A percentile compares a stretch with the other conserved stretches of the same genome.
phyloP scores from a whole-genome alignment of 2,329 filamentous ascomycete species.

The Xylaria sp. region DNA sequence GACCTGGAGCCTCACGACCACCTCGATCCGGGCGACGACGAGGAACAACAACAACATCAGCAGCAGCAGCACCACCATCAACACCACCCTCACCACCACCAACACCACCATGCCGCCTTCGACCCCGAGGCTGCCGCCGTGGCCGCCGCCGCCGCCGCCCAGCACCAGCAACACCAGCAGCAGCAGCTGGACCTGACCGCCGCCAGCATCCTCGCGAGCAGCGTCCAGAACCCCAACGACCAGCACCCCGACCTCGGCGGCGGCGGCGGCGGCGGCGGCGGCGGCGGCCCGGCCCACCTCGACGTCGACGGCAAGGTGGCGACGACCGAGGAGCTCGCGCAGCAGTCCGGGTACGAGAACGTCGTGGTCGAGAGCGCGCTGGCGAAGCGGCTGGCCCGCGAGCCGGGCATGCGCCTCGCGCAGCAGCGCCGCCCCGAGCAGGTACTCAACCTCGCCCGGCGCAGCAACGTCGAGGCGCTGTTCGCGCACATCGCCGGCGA shows the following conservation, averaged over 20 bases:
- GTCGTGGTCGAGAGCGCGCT: slow-evolving; percentile 57
- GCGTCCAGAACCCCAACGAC: slow-evolving; percentile 35
- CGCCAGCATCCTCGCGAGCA: slow-evolving; percentile 37
- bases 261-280: slow-evolving; percentile 26
- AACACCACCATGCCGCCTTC: slow-evolving; percentile 30
- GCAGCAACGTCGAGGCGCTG: slow-evolving; percentile 63
- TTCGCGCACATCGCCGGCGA: slow-evolving; percentile 60
- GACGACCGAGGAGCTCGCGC: slow-evolving; percentile 52
- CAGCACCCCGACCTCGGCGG: slow-evolving; percentile 36
- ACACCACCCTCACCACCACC: slow-evolving; percentile 24
- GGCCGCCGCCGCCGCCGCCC: slow-evolving; percentile 39
- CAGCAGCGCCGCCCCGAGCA: slow-evolving; percentile 58
- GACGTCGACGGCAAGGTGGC: slow-evolving; percentile 27
- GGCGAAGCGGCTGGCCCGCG: slow-evolving; percentile 55
- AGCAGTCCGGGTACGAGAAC: slow-evolving; percentile 48
- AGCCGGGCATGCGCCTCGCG: slow-evolving; percentile 52
- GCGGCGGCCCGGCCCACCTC: no score
- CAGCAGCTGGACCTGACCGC: slow-evolving; percentile 38
- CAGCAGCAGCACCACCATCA: slow-evolving; percentile 30
- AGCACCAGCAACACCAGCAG: slow-evolving; percentile 36
- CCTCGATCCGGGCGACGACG: slow-evolving; percentile 17
- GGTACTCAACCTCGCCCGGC: slow-evolving; percentile 56
- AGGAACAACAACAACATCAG: slow-evolving; percentile 22
- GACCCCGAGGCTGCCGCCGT: slow-evolving; percentile 36
- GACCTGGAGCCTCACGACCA: slow-evolving; percentile 34